Evolutionary conservation across 805 yeast species (phyloP), one percentile per base, ranked within the genome.

Genomic region (Cephaloascus albidus): DNA sequence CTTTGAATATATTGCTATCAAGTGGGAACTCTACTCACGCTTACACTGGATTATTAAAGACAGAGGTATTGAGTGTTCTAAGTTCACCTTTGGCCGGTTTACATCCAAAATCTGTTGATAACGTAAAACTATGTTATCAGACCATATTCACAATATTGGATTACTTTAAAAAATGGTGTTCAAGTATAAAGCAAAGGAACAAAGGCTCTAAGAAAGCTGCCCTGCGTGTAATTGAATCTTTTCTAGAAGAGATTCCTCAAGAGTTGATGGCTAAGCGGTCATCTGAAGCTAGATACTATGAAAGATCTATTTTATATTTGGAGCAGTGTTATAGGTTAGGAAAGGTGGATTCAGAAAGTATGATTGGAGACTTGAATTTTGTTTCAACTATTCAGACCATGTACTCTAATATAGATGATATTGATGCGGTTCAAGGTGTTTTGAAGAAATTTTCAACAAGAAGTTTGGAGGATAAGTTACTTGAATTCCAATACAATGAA

Each of bases 371-470:
- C 38, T 59, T 48, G 58, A 65, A 52, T 44, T 64, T 61, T 50
- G 69, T 68, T 18, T 54, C 63, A 1, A 68, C 78, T 4, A 58
- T 93, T n/a, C 87, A 86, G 49, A 70, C 72, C 20, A 84, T 89
- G 65, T 93, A 93, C 55, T 81, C 95, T 5, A 82, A 77, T 41
- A 76, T 93, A 37, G 90, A 87, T 49, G 98, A 94, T 52, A 71
- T 81, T 30, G 99, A 93, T 62, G 80, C 96, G 0, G 66, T 93
- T 26, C 89, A 85, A 53, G 99, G 98, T 18, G 77, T 86, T 3
- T 61, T 89, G 41, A 78, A 85, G 43, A 72, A 72, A 43, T 81
- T 85, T 48, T 78, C 95, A 0, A 72, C 82, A 0, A 74, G 77
- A 33, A 76, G 78, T 45, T 60, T 87, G 35, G 72, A 76, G n/a